phyloP scores from a whole-genome alignment of 345 rosid species.

The Eucalyptus camaldulensis region DNA sequence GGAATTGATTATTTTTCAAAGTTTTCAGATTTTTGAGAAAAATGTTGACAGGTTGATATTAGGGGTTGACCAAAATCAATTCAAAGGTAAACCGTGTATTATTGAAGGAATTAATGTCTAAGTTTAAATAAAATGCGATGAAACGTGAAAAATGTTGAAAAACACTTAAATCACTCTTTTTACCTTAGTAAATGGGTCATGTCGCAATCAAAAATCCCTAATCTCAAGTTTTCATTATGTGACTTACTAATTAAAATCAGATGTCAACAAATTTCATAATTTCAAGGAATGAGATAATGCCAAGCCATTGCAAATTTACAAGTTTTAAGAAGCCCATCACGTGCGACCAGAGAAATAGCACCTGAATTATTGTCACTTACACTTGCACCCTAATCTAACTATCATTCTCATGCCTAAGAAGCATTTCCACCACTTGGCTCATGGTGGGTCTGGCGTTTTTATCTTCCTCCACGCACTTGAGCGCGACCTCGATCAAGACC shows the following conservation, averaged over 20 bases:
- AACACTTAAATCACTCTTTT: no score
- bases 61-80: neutral
- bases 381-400: neutral
- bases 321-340: neutral
- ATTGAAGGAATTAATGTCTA: neutral
- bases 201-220: no score
- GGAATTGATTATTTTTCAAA: neutral
- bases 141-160: no score
- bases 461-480: neutral
- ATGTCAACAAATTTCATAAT: accelerated
- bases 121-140: no score
- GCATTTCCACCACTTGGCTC: constrained; percentile 10
- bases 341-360: neutral
- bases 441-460: constrained; percentile 13
- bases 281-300: neutral
- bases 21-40: no score
- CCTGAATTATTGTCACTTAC: neutral
- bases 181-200: no score
- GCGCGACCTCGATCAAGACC: neutral
- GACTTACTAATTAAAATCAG: no score
- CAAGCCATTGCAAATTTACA: neutral
- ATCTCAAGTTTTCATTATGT: no score
- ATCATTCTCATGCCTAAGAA: neutral
- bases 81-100: neutral
- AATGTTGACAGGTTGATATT: neutral